A percentile compares a stretch with the other conserved stretches of the same genome.
phyloP scores from a whole-genome alignment of 176 grass and related monocot species.

The Triticum timopheevii region DNA sequence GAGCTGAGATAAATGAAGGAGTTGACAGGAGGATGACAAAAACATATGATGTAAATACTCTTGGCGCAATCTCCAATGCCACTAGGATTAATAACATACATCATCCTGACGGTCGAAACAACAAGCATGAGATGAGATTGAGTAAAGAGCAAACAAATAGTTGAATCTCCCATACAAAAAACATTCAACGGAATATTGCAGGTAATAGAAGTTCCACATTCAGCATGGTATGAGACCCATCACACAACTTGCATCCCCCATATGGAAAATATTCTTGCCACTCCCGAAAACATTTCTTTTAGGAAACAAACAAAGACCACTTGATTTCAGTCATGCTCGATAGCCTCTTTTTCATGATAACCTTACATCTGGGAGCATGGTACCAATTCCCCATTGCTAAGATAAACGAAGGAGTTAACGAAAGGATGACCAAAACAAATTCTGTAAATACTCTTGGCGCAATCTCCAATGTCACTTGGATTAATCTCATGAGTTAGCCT shows the following conservation, averaged over 20 bases:
- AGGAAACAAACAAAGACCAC: not conserved
- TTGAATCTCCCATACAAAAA: no score
- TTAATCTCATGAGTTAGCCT: not conserved
- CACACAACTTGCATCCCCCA: not conserved
- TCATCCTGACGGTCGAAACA: no score
- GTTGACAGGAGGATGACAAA: not conserved
- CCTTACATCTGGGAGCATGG: not conserved
- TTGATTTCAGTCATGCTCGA: not conserved
- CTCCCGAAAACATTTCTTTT: not conserved
- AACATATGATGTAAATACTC: not conserved
- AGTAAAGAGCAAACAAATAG: no score
- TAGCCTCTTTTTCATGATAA: no score
- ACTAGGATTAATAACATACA: not conserved
- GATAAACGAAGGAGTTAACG: not conserved
- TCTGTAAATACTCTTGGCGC: not conserved
- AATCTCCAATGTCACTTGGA: not conserved
- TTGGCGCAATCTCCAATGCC: not conserved
- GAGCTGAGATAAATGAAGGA: not conserved
- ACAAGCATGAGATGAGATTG: no score
- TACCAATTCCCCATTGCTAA: not conserved
- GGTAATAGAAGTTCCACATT: not conserved
- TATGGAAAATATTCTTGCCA: not conserved
- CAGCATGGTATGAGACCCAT: not conserved
- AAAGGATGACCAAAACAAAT: not conserved
- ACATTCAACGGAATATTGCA: not conserved